Conservation (phyloP, 1,284 basidiomycete genomes). For the Sphaerobolus stellatus region DNA sequence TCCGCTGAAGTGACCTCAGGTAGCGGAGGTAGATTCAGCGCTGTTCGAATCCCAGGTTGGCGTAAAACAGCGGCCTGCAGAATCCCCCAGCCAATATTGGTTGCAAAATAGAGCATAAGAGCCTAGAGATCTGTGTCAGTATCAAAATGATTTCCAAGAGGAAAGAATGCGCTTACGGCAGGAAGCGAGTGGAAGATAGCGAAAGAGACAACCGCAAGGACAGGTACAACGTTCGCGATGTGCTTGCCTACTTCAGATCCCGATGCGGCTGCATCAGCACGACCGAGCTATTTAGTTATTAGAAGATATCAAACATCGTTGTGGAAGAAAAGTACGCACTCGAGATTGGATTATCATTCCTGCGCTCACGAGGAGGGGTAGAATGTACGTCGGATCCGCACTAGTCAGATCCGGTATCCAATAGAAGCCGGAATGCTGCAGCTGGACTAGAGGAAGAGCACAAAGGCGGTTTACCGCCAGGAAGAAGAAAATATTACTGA, state of each 20-base stretch:
- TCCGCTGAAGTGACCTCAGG: constrained; percentile 25
- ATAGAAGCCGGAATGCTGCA: constrained; percentile 75
- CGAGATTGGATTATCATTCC: constrained; percentile 73
- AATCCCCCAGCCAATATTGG: constrained; percentile 43
- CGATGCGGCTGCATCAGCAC: constrained; percentile 56
- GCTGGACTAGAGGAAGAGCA: constrained; percentile 65
- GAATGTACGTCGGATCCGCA: constrained; percentile 74
- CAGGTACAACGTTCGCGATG: constrained; percentile 70
- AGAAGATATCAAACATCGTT: constrained; percentile 5
- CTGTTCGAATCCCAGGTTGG: constrained; percentile 43
- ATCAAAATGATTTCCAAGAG: constrained; percentile 8
- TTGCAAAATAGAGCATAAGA: constrained; percentile 60
- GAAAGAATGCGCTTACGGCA: constrained; percentile 39
- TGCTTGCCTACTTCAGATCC: constrained; percentile 59
- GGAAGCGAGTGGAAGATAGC: constrained; percentile 63
- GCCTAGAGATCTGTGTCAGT: constrained; percentile 41
- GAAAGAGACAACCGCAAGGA: constrained; percentile 58
- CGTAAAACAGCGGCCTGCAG: constrained; percentile 51
- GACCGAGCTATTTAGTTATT: constrained; percentile 43
- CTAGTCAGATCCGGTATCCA: constrained; percentile 80
- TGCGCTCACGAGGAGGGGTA: constrained; percentile 67
- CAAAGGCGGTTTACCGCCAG: constrained; percentile 79
- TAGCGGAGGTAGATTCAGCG: constrained; percentile 48
- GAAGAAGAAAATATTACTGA: constrained; percentile 84
- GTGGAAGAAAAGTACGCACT: constrained; percentile 41